Evolutionary conservation across 139 green algal species (phyloP).

Genomic region (Spirogloea muscicola): DNA sequence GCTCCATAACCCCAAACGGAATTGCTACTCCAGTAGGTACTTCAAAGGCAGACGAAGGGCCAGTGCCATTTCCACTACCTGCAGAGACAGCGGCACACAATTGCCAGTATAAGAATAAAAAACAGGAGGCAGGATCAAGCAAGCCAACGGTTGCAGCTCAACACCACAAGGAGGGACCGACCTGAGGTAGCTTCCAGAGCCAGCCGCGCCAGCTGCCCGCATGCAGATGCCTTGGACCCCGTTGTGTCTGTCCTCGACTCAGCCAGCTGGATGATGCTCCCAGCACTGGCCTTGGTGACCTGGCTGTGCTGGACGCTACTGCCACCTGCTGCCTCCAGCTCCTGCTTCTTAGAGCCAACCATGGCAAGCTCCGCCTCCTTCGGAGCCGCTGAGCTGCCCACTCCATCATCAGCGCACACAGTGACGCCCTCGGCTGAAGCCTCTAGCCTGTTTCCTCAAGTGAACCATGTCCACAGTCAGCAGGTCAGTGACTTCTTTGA

Average conservation of each 20-base stretch:
- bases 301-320: too few relatives aligned
- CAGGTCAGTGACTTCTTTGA: too few relatives aligned
- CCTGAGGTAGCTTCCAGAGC: neutral
- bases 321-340: too few relatives aligned
- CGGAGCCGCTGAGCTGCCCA: too few relatives aligned
- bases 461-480: too few relatives aligned
- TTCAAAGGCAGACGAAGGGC: too few relatives aligned
- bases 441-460: conserved; percentile 2
- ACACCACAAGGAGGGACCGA: neutral
- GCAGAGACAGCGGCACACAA: too few relatives aligned
- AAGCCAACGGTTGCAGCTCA: neutral
- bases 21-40: conserved; percentile 65
- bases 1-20: conserved; percentile 89
- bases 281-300: too few relatives aligned
- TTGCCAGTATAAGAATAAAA: too few relatives aligned
- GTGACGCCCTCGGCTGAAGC: neutral
- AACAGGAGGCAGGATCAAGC: too few relatives aligned
- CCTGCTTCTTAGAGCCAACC: neutral
- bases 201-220: conserved; percentile 59
- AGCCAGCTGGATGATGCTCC: too few relatives aligned
- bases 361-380: neutral
- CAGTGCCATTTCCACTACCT: too few relatives aligned
- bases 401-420: neutral
- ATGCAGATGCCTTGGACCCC: conserved; percentile 80
- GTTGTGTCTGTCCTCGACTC: conserved; percentile 43